Percentiles rank a stretch among this genome's conserved stretches.
Evolutionary conservation across 345 rosid species (phyloP).

Genomic region (Populus davidiana): DNA sequence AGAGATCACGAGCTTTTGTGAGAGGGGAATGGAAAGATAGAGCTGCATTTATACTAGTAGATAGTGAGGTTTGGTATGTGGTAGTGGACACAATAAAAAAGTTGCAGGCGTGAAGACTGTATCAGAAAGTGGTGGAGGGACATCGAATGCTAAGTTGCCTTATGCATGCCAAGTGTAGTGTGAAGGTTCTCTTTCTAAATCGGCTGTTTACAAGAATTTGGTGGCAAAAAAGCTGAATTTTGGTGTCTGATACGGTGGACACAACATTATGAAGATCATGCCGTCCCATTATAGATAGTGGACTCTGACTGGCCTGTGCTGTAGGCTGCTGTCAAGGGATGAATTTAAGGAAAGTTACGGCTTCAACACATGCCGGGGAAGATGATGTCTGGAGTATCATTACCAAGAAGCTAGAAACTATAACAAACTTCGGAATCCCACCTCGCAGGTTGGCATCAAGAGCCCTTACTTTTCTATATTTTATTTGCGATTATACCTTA

Average conservation of each 20-base stretch:
- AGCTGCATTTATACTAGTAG: constrained; percentile 21
- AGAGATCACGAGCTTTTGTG: not conserved
- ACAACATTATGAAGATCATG: constrained; percentile 5
- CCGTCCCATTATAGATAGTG: constrained; percentile 27
- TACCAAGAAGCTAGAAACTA: no score
- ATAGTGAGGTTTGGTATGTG: not conserved
- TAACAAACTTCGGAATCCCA: no score
- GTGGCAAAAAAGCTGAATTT: constrained; percentile 15
- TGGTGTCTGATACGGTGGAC: constrained; percentile 6
- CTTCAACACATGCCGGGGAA: not conserved
- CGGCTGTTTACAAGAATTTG: not conserved
- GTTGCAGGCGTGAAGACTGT: constrained; percentile 11
- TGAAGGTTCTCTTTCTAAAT: not conserved
- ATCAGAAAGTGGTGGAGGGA: constrained; percentile 21
- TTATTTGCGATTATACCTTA: no score
- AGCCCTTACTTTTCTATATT: no score
- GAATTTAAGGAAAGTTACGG: not conserved
- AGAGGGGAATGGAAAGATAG: not conserved
- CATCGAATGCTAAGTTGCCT: constrained; percentile 6
- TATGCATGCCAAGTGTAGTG: not conserved
- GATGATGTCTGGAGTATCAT: not conserved
- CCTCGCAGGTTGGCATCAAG: no score
- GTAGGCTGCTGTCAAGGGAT: not conserved
- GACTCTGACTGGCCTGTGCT: constrained; percentile 1
- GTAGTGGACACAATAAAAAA: constrained; percentile 1